A percentile compares a stretch with the other conserved stretches of the same genome.
Conservation (phyloP, 768 basidiomycete genomes). For the Podaxis sp. region DNA sequence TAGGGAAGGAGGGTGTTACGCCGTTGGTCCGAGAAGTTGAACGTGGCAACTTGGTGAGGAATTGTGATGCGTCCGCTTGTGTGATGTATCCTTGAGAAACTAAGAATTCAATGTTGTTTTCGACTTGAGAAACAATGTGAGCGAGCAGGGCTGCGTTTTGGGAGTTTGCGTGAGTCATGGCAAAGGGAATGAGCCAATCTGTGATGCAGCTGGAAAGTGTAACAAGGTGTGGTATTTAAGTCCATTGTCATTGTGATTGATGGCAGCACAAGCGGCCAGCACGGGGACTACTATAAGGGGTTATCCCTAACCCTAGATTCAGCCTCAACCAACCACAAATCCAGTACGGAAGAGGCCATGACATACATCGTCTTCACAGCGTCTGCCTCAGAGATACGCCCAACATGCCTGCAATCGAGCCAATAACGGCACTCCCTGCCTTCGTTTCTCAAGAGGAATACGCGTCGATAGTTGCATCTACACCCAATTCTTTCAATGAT, state of each 20-base stretch:
- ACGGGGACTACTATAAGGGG: neutral
- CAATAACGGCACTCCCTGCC: conserved; percentile 35
- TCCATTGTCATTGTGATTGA: neutral
- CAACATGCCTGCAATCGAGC: conserved; percentile 39
- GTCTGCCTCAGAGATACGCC: neutral
- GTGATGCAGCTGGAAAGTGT: neutral
- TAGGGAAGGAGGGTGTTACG: conserved; percentile 6
- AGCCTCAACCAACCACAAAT: neutral
- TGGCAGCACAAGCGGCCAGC: neutral
- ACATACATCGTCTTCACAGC: neutral
- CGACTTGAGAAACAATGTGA: conserved; percentile 58
- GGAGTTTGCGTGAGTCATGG: conserved; percentile 34
- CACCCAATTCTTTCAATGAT: conserved; percentile 80
- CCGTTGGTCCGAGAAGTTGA: conserved; percentile 6
- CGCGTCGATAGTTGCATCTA: conserved; percentile 64
- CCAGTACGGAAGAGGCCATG: neutral
- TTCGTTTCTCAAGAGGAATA: conserved; percentile 64
- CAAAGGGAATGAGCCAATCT: neutral
- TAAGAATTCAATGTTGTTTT: conserved; percentile 58
- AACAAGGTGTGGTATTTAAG: neutral
- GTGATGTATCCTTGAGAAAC: conserved; percentile 55
- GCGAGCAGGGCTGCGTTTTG: conserved; percentile 50
- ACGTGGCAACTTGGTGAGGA: conserved; percentile 50
- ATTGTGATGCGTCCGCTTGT: conserved; percentile 44
- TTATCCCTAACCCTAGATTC: conserved; percentile 2